Evolutionary conservation across 2,329 filamentous ascomycete species (phyloP).

Genomic region (Fusarium sp.): DNA sequence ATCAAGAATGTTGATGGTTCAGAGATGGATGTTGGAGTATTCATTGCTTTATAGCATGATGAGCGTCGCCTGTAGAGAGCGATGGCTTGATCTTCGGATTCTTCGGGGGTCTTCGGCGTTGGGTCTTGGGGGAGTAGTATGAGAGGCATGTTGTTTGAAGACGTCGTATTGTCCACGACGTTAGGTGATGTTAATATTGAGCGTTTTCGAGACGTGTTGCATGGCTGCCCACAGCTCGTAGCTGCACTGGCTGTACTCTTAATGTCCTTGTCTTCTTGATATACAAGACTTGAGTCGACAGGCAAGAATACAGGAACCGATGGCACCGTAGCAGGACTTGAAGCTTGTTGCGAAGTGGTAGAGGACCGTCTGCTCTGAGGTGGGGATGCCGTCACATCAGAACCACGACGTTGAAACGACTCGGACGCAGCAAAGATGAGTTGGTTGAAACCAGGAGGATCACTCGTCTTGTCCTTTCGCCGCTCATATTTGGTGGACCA

Average conservation of each 20-base stretch:
- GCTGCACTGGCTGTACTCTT: too few species aligned
- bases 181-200: not conserved
- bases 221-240: not conserved
- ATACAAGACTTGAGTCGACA: accelerated
- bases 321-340: not conserved
- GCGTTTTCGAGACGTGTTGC: not conserved
- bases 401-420: slow-evolving; percentile 1
- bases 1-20: slow-evolving; percentile 30
- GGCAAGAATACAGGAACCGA: not conserved
- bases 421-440: slow-evolving; percentile 26
- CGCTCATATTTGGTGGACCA: slow-evolving; percentile 33
- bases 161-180: not conserved
- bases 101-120: not conserved
- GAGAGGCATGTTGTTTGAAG: not conserved
- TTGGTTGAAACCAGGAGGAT: slow-evolving; percentile 21
- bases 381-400: not conserved
- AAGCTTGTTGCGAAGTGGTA: not conserved
- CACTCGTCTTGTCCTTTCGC: not conserved
- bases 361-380: not conserved
- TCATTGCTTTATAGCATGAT: not conserved
- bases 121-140: not conserved
- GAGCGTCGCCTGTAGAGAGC: not conserved
- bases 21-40: slow-evolving; percentile 16
- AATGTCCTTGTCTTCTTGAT: not conserved
- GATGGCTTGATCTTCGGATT: not conserved